Base-by-base conservation (phyloP, 805 yeast genomes). In the Candida lessepsii region DNA sequence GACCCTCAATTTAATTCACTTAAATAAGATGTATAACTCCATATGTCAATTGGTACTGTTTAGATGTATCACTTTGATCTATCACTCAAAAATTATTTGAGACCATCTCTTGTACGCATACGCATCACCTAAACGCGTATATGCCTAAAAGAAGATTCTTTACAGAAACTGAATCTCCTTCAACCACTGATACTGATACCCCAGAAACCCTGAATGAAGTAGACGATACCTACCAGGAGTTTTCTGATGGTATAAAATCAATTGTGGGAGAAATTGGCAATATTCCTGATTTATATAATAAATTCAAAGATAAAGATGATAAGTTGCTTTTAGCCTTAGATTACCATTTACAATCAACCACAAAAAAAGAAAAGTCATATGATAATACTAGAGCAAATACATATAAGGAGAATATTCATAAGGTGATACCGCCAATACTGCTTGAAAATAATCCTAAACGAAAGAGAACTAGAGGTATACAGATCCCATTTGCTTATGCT, bases 381-480 rank as follows among this genome's bases (percentile, higher is more conserved):
- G 23, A 8, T 11, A 10, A 13, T 8, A 17, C n/a, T 25, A 20
- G 27, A 21, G 35, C 35, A 9, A 32, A 32, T 9, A 19, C 25
- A 4, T 32, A 32, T 14, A 32, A 32, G n/a, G 14, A 27, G 24
- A 40, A n/a, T 9, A 9, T n/a, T 3, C 23, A 23, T 17, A 39
- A 33, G 20, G 43, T 31, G 9, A 47, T 47, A 9, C 51, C 51
- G 5, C 45, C 51, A 1, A 47, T 47, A 3, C 43, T 40, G 46
- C 23, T 47, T 5, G 35, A 44, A 9, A 27, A 37, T 11, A 38
- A 37, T 26, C 44, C 42, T 5, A 47, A 42, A 31, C 37, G 45
- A 2, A 44, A 47, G 16, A 33, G 47, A 13, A 47, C 51, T 1
- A 27, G 51, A 31, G 48, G 48, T 2, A 28, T 44, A 1, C 45